A percentile compares a stretch with the other conserved stretches of the same genome.
phyloP scores from a whole-genome alignment of 2,329 filamentous ascomycete species.

The Ophiosphaerella narmari region DNA sequence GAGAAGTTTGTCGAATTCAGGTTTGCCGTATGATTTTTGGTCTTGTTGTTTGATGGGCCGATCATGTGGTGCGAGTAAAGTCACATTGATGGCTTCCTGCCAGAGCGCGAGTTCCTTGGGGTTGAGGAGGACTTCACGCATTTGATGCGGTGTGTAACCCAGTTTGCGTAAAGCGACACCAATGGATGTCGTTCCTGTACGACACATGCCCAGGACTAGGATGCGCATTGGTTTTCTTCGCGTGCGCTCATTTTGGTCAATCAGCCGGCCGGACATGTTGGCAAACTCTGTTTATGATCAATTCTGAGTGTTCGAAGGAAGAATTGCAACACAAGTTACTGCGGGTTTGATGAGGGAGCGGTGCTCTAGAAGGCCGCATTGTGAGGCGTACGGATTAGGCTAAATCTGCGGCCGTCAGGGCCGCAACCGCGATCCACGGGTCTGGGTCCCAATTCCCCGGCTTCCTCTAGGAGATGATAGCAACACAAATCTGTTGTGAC shows the following conservation, averaged over 20 bases:
- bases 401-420: conserved; percentile 23
- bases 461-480: no score
- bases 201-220: conserved; percentile 69
- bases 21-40: conserved; percentile 28
- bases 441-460: no score
- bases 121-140: conserved; percentile 27
- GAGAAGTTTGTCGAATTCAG: conserved; percentile 55
- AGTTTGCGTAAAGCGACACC: conserved; percentile 51
- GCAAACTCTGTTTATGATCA: conserved; percentile 36
- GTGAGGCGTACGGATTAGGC: conserved; percentile 22
- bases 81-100: conserved; percentile 36
- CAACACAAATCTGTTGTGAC: no score
- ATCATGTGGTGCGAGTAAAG: conserved; percentile 22
- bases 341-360: neutral
- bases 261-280: conserved; percentile 38
- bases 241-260: conserved; percentile 68
- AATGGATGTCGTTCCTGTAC: conserved; percentile 69
- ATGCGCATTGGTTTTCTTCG: conserved; percentile 74
- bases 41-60: conserved; percentile 11
- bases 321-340: neutral
- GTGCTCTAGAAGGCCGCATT: neutral
- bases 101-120: conserved; percentile 27
- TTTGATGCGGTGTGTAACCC: conserved; percentile 32
- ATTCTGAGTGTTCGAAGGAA: neutral
- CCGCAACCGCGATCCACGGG: no score